Conservation (phyloP, 345 rosid genomes). For the Garcia nutans region DNA sequence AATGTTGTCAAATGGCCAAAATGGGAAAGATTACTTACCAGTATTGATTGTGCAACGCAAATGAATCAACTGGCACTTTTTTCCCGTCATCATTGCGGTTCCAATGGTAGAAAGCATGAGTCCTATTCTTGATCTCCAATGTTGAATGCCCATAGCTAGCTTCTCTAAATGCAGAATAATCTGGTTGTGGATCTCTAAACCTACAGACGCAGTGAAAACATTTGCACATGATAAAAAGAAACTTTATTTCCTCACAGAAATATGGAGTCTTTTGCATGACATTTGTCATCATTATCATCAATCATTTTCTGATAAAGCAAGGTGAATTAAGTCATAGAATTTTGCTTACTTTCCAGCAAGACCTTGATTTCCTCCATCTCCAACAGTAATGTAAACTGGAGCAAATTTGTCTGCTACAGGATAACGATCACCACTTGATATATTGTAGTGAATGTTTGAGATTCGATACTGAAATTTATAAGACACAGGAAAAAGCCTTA, state of each 20-base stretch:
- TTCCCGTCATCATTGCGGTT: slow-evolving; percentile 89
- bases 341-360: slow-evolving; percentile 65
- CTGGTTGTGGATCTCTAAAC: slow-evolving; percentile 85
- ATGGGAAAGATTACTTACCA: slow-evolving; percentile 46
- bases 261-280: not conserved
- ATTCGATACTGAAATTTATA: slow-evolving; percentile 59
- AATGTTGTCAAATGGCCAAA: not conserved
- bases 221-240: not conserved
- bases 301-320: not conserved
- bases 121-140: slow-evolving; percentile 75
- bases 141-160: slow-evolving; percentile 94
- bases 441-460: slow-evolving; percentile 71
- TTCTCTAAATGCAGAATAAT: slow-evolving; percentile 91
- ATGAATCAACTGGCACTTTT: slow-evolving; percentile 62
- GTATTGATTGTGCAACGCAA: slow-evolving; percentile 64
- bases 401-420: slow-evolving; percentile 78
- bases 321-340: not conserved
- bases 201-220: slow-evolving; percentile 34
- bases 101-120: slow-evolving; percentile 90
- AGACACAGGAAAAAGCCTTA: slow-evolving; percentile 1
- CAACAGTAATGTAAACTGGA: slow-evolving; percentile 84
- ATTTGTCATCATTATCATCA: slow-evolving; percentile 6
- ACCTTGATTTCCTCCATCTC: slow-evolving; percentile 97
- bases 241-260: not conserved
- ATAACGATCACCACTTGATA: slow-evolving; percentile 59